Percentiles rank a stretch among this genome's conserved stretches.
Evolutionary conservation across 768 basidiomycete species (phyloP).

Genomic region (Boletellus ananiceps): DNA sequence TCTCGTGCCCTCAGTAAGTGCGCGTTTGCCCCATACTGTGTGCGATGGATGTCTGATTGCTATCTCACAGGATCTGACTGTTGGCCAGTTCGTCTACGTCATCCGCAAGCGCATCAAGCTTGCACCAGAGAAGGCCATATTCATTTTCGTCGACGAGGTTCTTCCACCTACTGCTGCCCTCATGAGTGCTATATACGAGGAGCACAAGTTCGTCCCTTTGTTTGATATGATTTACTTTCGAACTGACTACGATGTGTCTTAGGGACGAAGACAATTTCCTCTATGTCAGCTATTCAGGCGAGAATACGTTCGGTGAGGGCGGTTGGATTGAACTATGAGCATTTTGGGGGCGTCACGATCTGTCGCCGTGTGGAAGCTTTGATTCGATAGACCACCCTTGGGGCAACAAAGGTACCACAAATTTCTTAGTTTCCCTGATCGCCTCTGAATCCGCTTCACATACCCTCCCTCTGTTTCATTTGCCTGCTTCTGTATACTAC

Average conservation of each 20-base stretch:
- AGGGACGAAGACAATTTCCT: slow-evolving; percentile 99
- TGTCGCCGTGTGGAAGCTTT: slow-evolving; percentile 18
- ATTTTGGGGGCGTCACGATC: slow-evolving; percentile 16
- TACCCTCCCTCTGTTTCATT: slow-evolving; percentile 23
- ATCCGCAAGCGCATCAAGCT: slow-evolving; percentile 99
- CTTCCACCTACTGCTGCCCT: slow-evolving; percentile 96
- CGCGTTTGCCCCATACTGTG: neutral
- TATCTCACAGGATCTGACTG: slow-evolving; percentile 76
- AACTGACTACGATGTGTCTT: slow-evolving; percentile 25
- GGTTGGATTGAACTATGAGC: slow-evolving; percentile 33
- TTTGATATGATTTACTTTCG: neutral
- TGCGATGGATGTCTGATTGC: slow-evolving; percentile 27
- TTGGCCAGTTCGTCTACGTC: slow-evolving; percentile 98
- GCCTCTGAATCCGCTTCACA: slow-evolving; percentile 18
- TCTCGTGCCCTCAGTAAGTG: slow-evolving; percentile 87
- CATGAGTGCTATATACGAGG: slow-evolving; percentile 99
- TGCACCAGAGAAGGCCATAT: slow-evolving; percentile 99
- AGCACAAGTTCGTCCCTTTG: slow-evolving; percentile 81
- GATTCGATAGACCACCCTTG: slow-evolving; percentile 24
- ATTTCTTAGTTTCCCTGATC: slow-evolving; percentile 4
- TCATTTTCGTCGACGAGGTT: slow-evolving; percentile 99
- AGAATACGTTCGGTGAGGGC: slow-evolving; percentile 83
- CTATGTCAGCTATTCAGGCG: slow-evolving; percentile 97
- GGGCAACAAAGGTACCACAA: slow-evolving; percentile 26
- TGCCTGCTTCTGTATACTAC: slow-evolving; percentile 29